These are phyloP conservation scores for Carex littledalei DNA, from an alignment of 176 grass and related monocot species.

Conservation along the genomic window DNA sequence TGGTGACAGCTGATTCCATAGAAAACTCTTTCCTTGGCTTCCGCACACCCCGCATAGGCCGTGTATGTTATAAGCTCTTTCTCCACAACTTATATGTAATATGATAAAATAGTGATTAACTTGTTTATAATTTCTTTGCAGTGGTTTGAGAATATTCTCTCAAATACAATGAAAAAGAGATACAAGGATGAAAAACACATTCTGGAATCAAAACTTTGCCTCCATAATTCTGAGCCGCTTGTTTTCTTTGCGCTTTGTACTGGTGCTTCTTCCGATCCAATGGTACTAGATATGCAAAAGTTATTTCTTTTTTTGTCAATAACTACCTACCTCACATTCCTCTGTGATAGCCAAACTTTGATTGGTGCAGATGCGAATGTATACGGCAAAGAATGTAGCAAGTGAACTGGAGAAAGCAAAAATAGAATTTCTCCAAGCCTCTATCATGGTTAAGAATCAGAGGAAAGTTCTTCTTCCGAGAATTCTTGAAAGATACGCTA, in stretches of 20 bases:
- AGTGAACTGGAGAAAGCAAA: constrained; percentile 84
- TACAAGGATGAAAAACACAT: constrained; percentile 68
- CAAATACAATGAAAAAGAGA: constrained; percentile 71
- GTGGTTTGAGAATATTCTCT: constrained; percentile 87
- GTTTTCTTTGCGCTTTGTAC: constrained; percentile 79
- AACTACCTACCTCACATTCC: background rate
- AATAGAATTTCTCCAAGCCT: constrained; percentile 73
- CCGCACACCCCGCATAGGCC: constrained; percentile 54
- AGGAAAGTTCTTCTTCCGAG: constrained; percentile 80
- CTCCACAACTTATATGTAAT: background rate
- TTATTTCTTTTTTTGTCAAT: background rate
- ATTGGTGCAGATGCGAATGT: constrained; percentile 62
- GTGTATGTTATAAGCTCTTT: constrained; percentile 36
- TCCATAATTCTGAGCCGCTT: constrained; percentile 53
- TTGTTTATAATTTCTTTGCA: constrained; percentile 25
- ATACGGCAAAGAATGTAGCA: constrained; percentile 72
- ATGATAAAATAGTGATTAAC: background rate
- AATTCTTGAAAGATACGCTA: constrained; percentile 70
- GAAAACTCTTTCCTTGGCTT: constrained; percentile 68
- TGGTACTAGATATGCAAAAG: constrained; percentile 33
- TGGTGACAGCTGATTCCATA: constrained; percentile 79
- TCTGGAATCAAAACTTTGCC: constrained; percentile 59
- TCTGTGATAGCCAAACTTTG: background rate
- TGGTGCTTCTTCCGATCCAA: constrained; percentile 83
- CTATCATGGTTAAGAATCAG: constrained; percentile 55